phyloP scores from a whole-genome alignment of 169 alveolate genomes.

The Cryptosporidium canis region DNA sequence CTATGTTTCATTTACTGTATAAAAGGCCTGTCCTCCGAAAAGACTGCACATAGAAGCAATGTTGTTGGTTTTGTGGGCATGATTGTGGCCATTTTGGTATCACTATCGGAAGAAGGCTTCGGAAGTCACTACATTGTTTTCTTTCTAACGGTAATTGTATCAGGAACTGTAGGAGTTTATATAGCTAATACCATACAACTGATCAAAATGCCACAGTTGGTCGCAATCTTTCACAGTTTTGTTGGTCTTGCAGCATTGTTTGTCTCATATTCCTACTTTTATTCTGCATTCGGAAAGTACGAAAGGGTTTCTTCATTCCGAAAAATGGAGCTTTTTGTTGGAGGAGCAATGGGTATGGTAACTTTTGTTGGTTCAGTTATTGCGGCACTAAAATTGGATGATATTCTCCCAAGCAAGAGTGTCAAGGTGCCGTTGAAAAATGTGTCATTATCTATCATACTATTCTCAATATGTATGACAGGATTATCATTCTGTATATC shows the following conservation, averaged over 20 bases:
- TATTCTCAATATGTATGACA: not conserved
- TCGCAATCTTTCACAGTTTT: slow-evolving; percentile 54
- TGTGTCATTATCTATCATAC: not conserved
- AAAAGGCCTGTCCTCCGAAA: slow-evolving; percentile 60
- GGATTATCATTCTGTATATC: slow-evolving; percentile 43
- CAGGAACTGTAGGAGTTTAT: slow-evolving; percentile 75
- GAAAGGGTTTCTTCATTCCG: not conserved
- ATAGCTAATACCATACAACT: slow-evolving; percentile 71
- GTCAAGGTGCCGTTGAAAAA: slow-evolving; percentile 30
- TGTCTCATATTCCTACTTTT: slow-evolving; percentile 59
- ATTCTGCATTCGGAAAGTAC: not conserved
- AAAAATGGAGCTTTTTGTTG: slow-evolving; percentile 40
- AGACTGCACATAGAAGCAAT: slow-evolving; percentile 70
- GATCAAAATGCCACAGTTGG: slow-evolving; percentile 62
- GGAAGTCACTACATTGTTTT: slow-evolving; percentile 74
- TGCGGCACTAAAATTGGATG: slow-evolving; percentile 72
- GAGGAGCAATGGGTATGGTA: slow-evolving; percentile 41
- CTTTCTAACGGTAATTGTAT: slow-evolving; percentile 72
- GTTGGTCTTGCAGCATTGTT: slow-evolving; percentile 62
- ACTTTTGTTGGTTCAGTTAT: slow-evolving; percentile 70
- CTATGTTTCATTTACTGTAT: slow-evolving; percentile 61
- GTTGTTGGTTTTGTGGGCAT: slow-evolving; percentile 70
- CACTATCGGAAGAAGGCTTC: slow-evolving; percentile 65
- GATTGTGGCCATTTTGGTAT: slow-evolving; percentile 42
- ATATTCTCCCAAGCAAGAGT: slow-evolving; percentile 64